Evolutionary conservation across 768 basidiomycete species (phyloP).

Genomic region (Naganishia randhawae): DNA sequence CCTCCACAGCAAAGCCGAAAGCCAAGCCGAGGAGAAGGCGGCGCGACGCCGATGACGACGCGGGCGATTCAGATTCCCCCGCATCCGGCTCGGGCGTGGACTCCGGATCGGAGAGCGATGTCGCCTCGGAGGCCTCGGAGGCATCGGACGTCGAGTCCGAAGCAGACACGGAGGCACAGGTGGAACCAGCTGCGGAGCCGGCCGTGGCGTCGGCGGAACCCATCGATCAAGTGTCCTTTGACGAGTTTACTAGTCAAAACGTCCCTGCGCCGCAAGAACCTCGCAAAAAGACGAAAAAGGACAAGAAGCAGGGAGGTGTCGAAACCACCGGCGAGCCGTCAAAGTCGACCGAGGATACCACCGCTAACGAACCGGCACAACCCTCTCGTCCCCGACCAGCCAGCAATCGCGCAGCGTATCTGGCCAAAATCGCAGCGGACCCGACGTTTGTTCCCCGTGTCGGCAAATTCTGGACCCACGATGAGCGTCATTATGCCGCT

Average conservation of each 20-base stretch:
- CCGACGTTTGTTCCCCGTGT: conserved; percentile 86
- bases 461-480: conserved; percentile 91
- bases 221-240: conserved; percentile 15
- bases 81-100: background rate
- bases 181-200: background rate
- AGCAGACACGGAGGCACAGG: background rate
- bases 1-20: conserved; percentile 2
- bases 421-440: conserved; percentile 72
- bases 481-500: conserved; percentile 64
- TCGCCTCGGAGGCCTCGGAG: background rate
- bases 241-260: conserved; percentile 5
- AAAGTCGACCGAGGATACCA: background rate
- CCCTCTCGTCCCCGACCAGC: conserved; percentile 19
- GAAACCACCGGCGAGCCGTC: background rate
- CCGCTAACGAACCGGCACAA: background rate
- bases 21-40: background rate
- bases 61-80: background rate
- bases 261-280: background rate
- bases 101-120: conserved; percentile 11
- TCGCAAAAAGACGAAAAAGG: conserved; percentile 5
- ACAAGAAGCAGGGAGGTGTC: conserved; percentile 2
- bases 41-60: conserved; percentile 6
- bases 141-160: background rate
- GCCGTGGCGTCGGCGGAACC: background rate
- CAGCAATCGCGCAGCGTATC: conserved; percentile 69